Conservation (phyloP, 179 eudicot genomes). For the Sideroxylon spinosum region DNA sequence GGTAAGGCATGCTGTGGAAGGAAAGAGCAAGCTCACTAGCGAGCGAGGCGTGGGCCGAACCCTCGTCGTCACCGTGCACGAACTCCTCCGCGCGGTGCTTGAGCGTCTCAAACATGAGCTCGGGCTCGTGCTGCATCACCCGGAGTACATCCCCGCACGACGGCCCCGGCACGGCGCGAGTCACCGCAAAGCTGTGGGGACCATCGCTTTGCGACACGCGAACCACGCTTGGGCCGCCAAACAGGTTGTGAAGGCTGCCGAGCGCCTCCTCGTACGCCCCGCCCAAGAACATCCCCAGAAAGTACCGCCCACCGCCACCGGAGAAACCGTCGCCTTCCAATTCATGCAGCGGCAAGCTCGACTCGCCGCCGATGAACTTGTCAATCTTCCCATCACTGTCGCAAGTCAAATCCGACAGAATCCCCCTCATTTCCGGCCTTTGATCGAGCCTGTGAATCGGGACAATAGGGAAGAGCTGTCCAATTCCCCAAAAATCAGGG, state of each 20-base stretch:
- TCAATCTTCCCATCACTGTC: constrained; percentile 92
- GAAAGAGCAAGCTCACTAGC: constrained; percentile 46
- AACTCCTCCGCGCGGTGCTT: constrained; percentile 78
- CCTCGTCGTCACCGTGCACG: constrained; percentile 27
- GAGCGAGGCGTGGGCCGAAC: constrained; percentile 13
- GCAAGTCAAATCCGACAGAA: constrained; percentile 85
- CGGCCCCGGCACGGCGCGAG: constrained; percentile 70
- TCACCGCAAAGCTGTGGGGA: constrained; percentile 80
- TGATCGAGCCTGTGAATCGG: constrained; percentile 81
- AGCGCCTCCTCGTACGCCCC: constrained; percentile 98
- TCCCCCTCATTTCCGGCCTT: constrained; percentile 49
- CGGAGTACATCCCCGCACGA: constrained; percentile 78
- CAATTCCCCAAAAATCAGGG: constrained; percentile 94
- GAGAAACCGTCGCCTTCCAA: constrained; percentile 31
- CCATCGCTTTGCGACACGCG: constrained; percentile 81
- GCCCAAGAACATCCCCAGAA: constrained; percentile 89
- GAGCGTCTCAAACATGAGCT: constrained; percentile 77
- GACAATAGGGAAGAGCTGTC: constrained; percentile 71
- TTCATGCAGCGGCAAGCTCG: constrained; percentile 78
- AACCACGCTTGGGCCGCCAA: constrained; percentile 87
- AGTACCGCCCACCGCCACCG: constrained; percentile 44
- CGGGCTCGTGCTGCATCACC: constrained; percentile 92
- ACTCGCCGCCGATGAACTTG: constrained; percentile 77
- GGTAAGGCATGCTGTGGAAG: constrained; percentile 79
- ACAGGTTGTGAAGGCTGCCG: constrained; percentile 87